Conservation (phyloP, 805 yeast species). For the Saccharomycopsis fermentans region DNA sequence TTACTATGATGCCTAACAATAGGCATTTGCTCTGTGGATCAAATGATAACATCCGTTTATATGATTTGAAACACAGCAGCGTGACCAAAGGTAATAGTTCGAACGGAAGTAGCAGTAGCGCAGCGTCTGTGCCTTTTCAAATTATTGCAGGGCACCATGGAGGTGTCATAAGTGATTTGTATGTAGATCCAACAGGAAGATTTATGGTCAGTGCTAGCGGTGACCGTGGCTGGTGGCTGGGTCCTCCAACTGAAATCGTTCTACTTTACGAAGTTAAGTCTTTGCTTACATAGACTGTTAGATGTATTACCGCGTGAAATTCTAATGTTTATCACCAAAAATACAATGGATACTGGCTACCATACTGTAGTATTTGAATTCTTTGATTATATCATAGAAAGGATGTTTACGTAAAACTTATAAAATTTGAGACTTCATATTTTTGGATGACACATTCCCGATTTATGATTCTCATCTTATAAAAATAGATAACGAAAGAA, state of each 20-base stretch:
- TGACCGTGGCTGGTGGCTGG: constrained; percentile 84
- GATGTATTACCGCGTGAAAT: neutral
- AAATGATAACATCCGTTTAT: constrained; percentile 77
- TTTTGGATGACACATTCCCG: too few relatives aligned
- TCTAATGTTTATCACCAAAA: too few relatives aligned
- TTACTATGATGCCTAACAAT: constrained; percentile 70
- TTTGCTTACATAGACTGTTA: neutral
- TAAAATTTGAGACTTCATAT: too few relatives aligned
- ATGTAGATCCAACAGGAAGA: constrained; percentile 78
- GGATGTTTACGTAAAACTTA: too few relatives aligned
- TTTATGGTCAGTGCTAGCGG: constrained; percentile 90
- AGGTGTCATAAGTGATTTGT: constrained; percentile 66
- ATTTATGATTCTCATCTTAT: too few relatives aligned
- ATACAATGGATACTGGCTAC: too few relatives aligned
- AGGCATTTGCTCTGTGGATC: constrained; percentile 81
- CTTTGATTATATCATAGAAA: too few relatives aligned
- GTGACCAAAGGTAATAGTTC: constrained; percentile 30
- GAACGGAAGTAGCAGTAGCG: neutral
- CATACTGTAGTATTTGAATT: too few relatives aligned
- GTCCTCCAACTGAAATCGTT: constrained; percentile 67
- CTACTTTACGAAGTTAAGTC: constrained; percentile 70
- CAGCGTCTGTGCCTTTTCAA: constrained; percentile 52
- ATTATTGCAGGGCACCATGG: constrained; percentile 97
- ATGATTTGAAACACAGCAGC: constrained; percentile 40
- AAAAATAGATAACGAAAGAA: neutral